Evolutionary conservation across 257 asterid genomes (phyloP).

Genomic region (Nicotiana otophora): DNA sequence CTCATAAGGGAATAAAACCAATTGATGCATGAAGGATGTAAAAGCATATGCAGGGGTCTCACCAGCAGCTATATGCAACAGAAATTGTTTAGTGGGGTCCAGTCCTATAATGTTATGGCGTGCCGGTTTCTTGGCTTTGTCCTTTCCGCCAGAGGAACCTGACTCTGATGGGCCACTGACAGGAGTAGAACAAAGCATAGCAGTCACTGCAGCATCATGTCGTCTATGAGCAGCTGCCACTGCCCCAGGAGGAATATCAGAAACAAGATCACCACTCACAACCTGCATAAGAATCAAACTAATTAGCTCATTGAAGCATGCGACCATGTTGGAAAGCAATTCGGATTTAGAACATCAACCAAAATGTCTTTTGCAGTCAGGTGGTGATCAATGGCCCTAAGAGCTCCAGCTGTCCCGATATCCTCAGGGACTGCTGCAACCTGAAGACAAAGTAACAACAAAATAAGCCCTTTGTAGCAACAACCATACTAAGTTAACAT

Average conservation of each 20-base stretch:
- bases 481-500: not conserved
- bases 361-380: slow-evolving; percentile 78
- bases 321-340: slow-evolving; percentile 13
- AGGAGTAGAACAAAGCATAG: slow-evolving; percentile 92
- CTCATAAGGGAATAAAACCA: slow-evolving; percentile 12
- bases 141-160: slow-evolving; percentile 83
- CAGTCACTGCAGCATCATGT: slow-evolving; percentile 91
- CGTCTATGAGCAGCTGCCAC: slow-evolving; percentile 93
- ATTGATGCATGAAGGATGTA: slow-evolving; percentile 7
- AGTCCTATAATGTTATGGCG: slow-evolving; percentile 74
- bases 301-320: slow-evolving; percentile 12
- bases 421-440: slow-evolving; percentile 94
- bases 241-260: slow-evolving; percentile 90
- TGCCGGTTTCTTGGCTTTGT: slow-evolving; percentile 80
- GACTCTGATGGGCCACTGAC: slow-evolving; percentile 78
- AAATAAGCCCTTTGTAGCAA: not conserved
- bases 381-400: slow-evolving; percentile 82
- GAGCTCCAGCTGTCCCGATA: slow-evolving; percentile 95
- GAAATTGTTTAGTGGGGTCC: slow-evolving; percentile 84
- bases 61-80: slow-evolving; percentile 93
- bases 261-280: slow-evolving; percentile 93
- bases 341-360: slow-evolving; percentile 42
- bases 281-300: slow-evolving; percentile 47
- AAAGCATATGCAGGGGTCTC: slow-evolving; percentile 22
- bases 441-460: slow-evolving; percentile 37